A percentile compares a stretch with the other conserved stretches of the same genome.
phyloP scores from a whole-genome alignment of 768 basidiomycete genomes.

The Xerocomus brunneocitrinus region DNA sequence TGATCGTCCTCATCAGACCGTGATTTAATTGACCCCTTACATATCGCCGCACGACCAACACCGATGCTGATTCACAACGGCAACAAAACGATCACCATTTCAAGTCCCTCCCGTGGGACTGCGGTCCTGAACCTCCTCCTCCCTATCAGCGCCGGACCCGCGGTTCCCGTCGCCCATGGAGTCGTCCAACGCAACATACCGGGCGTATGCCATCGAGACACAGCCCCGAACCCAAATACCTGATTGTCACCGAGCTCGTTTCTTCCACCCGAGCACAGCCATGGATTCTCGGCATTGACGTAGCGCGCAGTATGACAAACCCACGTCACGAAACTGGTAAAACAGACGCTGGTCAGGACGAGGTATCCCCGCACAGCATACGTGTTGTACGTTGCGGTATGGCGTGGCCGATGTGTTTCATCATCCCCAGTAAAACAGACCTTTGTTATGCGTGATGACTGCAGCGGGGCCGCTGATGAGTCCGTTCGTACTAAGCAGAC shows the following conservation, averaged over 20 bases:
- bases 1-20: slow-evolving; percentile 2
- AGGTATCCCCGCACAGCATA: neutral
- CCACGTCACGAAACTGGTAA: neutral
- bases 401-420: neutral
- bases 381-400: neutral
- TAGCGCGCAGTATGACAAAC: neutral
- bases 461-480: neutral
- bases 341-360: neutral
- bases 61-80: neutral
- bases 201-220: neutral
- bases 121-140: slow-evolving; percentile 1
- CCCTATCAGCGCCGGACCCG: neutral
- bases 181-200: neutral
- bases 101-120: neutral
- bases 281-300: neutral
- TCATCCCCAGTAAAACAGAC: neutral
- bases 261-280: neutral
- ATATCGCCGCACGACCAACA: neutral
- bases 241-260: neutral
- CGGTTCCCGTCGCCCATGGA: too few species aligned
- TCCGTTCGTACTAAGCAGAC: neutral
- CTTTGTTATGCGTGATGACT: neutral
- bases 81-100: neutral
- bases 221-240: neutral
- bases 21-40: neutral